These are phyloP conservation scores for Goffeauzyma gilvescens DNA, from an alignment of 768 basidiomycete genomes.

Conservation along the genomic window DNA sequence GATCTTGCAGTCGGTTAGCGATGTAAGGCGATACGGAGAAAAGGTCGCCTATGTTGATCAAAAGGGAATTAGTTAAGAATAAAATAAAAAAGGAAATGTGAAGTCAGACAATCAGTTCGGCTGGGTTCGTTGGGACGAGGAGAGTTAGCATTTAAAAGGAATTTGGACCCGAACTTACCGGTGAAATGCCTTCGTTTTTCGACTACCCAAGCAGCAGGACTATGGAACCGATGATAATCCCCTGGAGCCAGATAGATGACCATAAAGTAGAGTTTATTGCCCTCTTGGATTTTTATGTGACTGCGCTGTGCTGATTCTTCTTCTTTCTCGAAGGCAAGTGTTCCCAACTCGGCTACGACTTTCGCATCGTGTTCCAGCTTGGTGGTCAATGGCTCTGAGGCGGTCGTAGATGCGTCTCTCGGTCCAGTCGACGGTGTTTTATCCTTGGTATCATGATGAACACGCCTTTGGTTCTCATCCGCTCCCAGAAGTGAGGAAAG, in stretches of 20 bases:
- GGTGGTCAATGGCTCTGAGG: too few relatives aligned
- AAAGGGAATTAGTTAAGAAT: too few relatives aligned
- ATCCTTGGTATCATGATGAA: slow-evolving; percentile 39
- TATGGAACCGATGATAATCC: slow-evolving; percentile 95
- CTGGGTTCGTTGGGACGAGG: too few relatives aligned
- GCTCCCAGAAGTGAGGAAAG: slow-evolving; percentile 77
- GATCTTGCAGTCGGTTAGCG: slow-evolving; percentile 69
- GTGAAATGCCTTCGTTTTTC: slow-evolving; percentile 88
- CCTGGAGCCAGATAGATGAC: slow-evolving; percentile 97
- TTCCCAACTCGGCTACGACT: slow-evolving; percentile 37
- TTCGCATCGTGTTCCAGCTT: slow-evolving; percentile 47
- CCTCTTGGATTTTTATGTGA: slow-evolving; percentile 39
- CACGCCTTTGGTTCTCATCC: slow-evolving; percentile 3
- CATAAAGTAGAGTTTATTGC: slow-evolving; percentile 71
- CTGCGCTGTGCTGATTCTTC: neutral
- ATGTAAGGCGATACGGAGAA: slow-evolving; percentile 94
- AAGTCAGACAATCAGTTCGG: too few relatives aligned
- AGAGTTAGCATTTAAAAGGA: neutral
- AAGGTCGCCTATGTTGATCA: slow-evolving; percentile 77
- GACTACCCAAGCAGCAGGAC: slow-evolving; percentile 89
- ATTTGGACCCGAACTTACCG: slow-evolving; percentile 37
- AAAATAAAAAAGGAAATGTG: too few relatives aligned
- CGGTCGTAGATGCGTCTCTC: too few relatives aligned
- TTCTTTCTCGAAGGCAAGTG: slow-evolving; percentile 6
- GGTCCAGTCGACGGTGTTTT: too few relatives aligned